These are phyloP conservation scores for Phaffia rhodozyma DNA, from an alignment of 1,284 basidiomycete species.

Conservation along the genomic window DNA sequence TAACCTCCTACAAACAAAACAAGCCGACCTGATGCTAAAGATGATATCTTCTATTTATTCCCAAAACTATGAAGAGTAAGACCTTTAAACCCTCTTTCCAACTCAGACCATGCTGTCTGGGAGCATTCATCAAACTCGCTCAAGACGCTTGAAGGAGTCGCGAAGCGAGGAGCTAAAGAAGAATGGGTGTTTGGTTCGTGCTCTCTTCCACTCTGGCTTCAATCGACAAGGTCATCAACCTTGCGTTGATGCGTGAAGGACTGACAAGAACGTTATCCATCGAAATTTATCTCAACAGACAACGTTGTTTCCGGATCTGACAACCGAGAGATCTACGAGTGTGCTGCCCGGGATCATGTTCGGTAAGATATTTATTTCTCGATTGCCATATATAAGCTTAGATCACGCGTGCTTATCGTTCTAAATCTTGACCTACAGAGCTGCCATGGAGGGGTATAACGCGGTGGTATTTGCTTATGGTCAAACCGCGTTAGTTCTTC, in stretches of 20 bases:
- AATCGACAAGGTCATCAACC: constrained; percentile 50
- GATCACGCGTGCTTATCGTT: not conserved
- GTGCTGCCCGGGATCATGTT: constrained; percentile 75
- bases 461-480: constrained; percentile 90
- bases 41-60: not conserved
- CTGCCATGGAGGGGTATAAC: constrained; percentile 94
- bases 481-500: constrained; percentile 34
- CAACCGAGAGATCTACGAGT: constrained; percentile 73
- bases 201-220: constrained; percentile 37
- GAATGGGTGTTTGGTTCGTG: constrained; percentile 40
- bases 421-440: constrained; percentile 27
- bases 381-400: not conserved
- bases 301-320: constrained; percentile 66
- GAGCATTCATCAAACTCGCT: constrained; percentile 24
- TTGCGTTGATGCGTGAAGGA: constrained; percentile 25
- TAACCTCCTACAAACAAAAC: constrained; percentile 2
- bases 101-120: constrained; percentile 24
- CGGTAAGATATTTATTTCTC: constrained; percentile 29
- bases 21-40: not conserved
- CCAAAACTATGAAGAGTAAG: constrained; percentile 45
- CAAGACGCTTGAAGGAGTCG: constrained; percentile 28
- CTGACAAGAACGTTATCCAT: not conserved
- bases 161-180: constrained; percentile 27
- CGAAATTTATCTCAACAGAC: constrained; percentile 39
- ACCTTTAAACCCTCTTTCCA: constrained; percentile 43